Percentiles rank a stretch among this genome's conserved stretches.
Conservation (phyloP, 2,329 filamentous ascomycete species). For the Ceratocystis lukuohia region DNA sequence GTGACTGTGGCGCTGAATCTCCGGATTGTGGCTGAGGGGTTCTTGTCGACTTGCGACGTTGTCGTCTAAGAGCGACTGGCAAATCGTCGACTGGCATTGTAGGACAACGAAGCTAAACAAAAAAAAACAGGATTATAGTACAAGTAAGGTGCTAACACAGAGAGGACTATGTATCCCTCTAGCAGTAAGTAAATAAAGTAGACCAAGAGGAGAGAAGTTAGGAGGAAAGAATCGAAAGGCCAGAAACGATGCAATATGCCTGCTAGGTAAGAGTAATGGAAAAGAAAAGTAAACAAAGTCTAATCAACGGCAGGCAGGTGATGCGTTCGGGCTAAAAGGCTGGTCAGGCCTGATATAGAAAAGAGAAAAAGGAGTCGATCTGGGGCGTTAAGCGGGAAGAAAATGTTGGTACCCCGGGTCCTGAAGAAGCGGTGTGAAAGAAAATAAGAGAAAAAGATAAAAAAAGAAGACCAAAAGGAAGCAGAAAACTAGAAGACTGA, state of each 20-base stretch:
- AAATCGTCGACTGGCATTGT: conserved; percentile 15
- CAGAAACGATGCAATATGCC: neutral
- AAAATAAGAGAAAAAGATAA: neutral
- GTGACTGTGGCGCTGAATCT: conserved; percentile 5
- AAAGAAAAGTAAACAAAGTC: neutral
- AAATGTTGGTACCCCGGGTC: conserved; percentile 39
- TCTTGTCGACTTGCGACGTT: conserved; percentile 9
- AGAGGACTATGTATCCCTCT: conserved; percentile 1
- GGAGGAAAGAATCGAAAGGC: neutral
- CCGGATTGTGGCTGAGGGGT: conserved; percentile 9
- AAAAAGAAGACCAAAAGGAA: conserved; percentile 3
- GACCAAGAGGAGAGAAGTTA: neutral
- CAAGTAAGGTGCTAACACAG: neutral
- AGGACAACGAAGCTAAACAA: neutral
- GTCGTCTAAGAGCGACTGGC: conserved; percentile 12
- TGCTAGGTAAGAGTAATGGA: neutral
- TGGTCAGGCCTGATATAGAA: conserved; percentile 5
- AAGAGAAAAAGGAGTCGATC: conserved; percentile 10
- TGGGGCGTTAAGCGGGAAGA: conserved; percentile 24
- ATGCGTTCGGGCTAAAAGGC: neutral
- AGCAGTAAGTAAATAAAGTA: neutral
- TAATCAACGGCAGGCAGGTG: neutral
- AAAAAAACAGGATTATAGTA: conserved; percentile 2
- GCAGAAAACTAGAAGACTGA: neutral
- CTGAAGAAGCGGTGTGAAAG: conserved; percentile 11